Percentiles rank a stretch among this genome's conserved stretches.
Evolutionary conservation across 1,284 basidiomycete species (phyloP).

Genomic region (Ustilago lituana): DNA sequence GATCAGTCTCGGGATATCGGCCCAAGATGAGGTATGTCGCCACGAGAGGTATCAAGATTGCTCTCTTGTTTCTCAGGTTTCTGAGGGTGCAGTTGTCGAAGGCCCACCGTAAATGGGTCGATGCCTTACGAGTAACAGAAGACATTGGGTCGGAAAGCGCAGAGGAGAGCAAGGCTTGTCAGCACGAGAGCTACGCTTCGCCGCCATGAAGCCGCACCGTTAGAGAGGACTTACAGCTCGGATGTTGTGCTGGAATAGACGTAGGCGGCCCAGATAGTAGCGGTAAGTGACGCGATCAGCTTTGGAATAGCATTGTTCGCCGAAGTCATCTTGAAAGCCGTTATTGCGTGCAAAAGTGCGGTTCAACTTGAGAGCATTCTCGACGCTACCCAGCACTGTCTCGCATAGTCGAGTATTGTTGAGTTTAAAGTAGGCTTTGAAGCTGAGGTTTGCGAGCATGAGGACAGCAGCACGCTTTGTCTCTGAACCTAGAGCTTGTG

Average conservation of each 20-base stretch:
- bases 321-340: slow-evolving; percentile 31
- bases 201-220: no score
- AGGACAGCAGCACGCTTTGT: slow-evolving; percentile 63
- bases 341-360: slow-evolving; percentile 26
- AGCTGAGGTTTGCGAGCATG: slow-evolving; percentile 63
- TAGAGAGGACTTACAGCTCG: slow-evolving; percentile 61
- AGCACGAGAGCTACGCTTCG: no score
- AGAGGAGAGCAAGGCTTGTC: no score
- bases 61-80: slow-evolving; percentile 60
- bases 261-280: slow-evolving; percentile 68
- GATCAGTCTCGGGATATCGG: slow-evolving; percentile 58
- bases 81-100: slow-evolving; percentile 64
- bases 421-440: slow-evolving; percentile 65
- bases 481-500: slow-evolving; percentile 42
- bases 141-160: no score
- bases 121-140: slow-evolving; percentile 47
- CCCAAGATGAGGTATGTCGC: slow-evolving; percentile 68
- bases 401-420: slow-evolving; percentile 69
- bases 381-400: slow-evolving; percentile 69
- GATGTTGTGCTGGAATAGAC: slow-evolving; percentile 68
- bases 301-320: slow-evolving; percentile 65
- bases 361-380: slow-evolving; percentile 66
- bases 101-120: slow-evolving; percentile 66
- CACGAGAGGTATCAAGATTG: slow-evolving; percentile 67
- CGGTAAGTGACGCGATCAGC: slow-evolving; percentile 68